These are phyloP conservation scores for Boletus sp. DNA, from an alignment of 1,284 basidiomycete genomes.

Conservation along the genomic window DNA sequence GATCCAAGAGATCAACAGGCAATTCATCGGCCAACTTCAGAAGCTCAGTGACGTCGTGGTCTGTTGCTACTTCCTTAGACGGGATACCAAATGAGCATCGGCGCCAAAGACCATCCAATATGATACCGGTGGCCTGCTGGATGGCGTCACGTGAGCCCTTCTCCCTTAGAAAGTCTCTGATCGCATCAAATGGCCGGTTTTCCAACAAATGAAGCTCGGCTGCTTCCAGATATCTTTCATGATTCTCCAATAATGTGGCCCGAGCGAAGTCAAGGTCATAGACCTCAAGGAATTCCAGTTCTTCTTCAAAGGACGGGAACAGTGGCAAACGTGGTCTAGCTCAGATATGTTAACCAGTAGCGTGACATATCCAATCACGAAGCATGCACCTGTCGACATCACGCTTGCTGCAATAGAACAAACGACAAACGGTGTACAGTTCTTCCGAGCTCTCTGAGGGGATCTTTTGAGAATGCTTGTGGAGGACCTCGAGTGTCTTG, in stretches of 20 bases:
- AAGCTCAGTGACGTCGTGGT: slow-evolving; percentile 11
- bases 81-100: slow-evolving; percentile 26
- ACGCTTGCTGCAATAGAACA: slow-evolving; percentile 46
- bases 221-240: slow-evolving; percentile 46
- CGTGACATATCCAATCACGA: background rate
- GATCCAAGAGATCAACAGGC: slow-evolving; percentile 12
- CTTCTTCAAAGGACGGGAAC: slow-evolving; percentile 51
- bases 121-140: slow-evolving; percentile 30
- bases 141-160: slow-evolving; percentile 27
- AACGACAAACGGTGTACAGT: slow-evolving; percentile 46
- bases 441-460: slow-evolving; percentile 34
- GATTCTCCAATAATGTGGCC: slow-evolving; percentile 46
- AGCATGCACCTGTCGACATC: slow-evolving; percentile 29
- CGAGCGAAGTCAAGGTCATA: slow-evolving; percentile 50
- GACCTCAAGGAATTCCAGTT: slow-evolving; percentile 55
- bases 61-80: slow-evolving; percentile 4
- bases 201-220: slow-evolving; percentile 53
- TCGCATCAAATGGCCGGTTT: slow-evolving; percentile 47
- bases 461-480: slow-evolving; percentile 34
- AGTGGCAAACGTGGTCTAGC: slow-evolving; percentile 45
- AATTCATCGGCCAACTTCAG: slow-evolving; percentile 21
- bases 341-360: background rate
- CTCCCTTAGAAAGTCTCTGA: slow-evolving; percentile 43
- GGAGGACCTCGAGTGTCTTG: slow-evolving; percentile 48
- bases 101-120: slow-evolving; percentile 26